Conservation (phyloP, 768 basidiomycete species). For the Lentinula raphanica region DNA sequence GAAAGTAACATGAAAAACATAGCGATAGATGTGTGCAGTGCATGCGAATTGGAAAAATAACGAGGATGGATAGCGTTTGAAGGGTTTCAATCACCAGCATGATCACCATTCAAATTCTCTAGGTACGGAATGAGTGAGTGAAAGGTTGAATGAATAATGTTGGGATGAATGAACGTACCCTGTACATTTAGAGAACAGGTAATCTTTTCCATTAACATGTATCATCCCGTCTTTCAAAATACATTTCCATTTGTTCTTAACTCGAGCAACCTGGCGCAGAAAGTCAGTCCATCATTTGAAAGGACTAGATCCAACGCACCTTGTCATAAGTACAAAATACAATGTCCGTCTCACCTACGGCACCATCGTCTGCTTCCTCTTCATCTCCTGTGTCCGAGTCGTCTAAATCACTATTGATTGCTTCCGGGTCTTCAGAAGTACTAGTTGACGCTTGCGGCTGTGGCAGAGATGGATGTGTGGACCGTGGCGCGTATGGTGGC, state of each 20-base stretch:
- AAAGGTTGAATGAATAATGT: no score
- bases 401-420: conserved; percentile 95
- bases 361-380: conserved; percentile 76
- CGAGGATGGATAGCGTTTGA: neutral
- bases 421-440: conserved; percentile 58
- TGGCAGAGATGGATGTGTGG: conserved; percentile 74
- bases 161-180: conserved; percentile 70
- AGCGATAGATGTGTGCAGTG: neutral
- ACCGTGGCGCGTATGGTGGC: conserved; percentile 69
- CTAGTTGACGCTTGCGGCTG: conserved; percentile 41
- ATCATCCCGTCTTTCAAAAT: conserved; percentile 97
- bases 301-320: conserved; percentile 42
- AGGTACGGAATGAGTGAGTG: neutral
- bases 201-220: conserved; percentile 94
- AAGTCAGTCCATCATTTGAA: no score
- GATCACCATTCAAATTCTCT: conserved; percentile 47
- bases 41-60: neutral
- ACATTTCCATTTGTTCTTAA: conserved; percentile 99
- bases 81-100: neutral
- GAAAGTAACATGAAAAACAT: neutral
- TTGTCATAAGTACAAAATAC: conserved; percentile 99
- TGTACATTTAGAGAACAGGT: conserved; percentile 93
- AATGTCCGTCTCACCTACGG: conserved; percentile 76
- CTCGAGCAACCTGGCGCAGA: conserved; percentile 78
- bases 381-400: conserved; percentile 88